Evolutionary conservation across 441 rosid genomes (phyloP).

Genomic region (Gossypium schwendimanii): DNA sequence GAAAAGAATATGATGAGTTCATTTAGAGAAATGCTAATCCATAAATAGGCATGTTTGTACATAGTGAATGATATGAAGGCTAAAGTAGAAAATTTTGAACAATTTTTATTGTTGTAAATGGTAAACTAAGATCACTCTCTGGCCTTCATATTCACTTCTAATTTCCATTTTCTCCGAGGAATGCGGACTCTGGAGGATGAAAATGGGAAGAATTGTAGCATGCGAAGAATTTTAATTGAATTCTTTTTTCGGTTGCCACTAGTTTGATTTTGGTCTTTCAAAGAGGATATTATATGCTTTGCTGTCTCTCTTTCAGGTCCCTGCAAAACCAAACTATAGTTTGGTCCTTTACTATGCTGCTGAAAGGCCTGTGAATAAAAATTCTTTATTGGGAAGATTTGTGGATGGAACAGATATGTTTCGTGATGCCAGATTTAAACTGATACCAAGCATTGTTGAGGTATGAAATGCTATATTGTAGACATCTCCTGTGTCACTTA

Average conservation of each 20-base stretch:
- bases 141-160: constrained; percentile 1
- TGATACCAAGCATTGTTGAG: constrained; percentile 64
- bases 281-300: not conserved
- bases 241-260: not conserved
- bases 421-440: constrained; percentile 67
- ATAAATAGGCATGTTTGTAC: constrained; percentile 6
- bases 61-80: not conserved
- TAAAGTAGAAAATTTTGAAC: not conserved
- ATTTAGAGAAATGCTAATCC: not conserved
- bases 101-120: not conserved
- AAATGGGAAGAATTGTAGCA: not conserved
- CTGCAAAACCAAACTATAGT: constrained; percentile 71
- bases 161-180: not conserved
- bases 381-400: constrained; percentile 59
- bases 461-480: constrained; percentile 15
- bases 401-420: constrained; percentile 60
- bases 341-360: constrained; percentile 65
- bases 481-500: not conserved
- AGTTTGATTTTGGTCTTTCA: constrained; percentile 9
- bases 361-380: constrained; percentile 55
- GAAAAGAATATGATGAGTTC: not conserved
- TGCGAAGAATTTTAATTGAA: not conserved
- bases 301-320: constrained; percentile 43
- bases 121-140: not conserved
- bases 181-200: not conserved